Evolutionary conservation across 257 asterid species (phyloP), one percentile per base, ranked within the genome.

Genomic region (Rubia yunnanensis): DNA sequence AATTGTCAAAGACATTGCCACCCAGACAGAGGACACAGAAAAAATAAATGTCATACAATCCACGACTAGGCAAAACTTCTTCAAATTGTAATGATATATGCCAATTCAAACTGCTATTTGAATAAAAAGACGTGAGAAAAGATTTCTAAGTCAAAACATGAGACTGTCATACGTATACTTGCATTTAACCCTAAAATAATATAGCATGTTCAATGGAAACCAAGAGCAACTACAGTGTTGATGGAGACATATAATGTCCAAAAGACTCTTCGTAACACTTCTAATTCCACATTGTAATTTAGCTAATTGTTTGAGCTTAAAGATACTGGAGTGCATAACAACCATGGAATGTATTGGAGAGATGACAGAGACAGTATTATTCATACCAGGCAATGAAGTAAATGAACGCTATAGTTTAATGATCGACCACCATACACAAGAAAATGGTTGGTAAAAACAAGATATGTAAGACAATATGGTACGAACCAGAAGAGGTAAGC

Each of bases 401-500:
- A 7, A 32, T 22, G 20, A 22, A 10, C 41, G 48, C 48, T 28
- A n/a, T 7, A 41, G 48, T 17, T 44, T 26, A 14, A 22, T 23
- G 22, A 13, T 1, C 3, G 1, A 48, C 54, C 22, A 50, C 20
- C 54, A 20, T 50, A 8, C 5, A 20, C 57, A 50, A n/a, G 14
- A 50, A 3, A 5, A 18, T n/a, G 23, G 23, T 10, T 50, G n/a
- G 27, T 20, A 23, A 18, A 50, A 44, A 38, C 9, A 18, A 30
- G n/a, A 48, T 27, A 48, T 48, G 24, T 36, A 11, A 17, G 57
- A 14, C 0, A 2, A 26, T 61, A 44, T 3, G 23, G 67, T 41
- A 70, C 86, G 69, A 67, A 90, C 99, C 99, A 90, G 97, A 76
- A 94, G 95, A 57, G 99, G 99, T 66, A 94, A 85, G 76, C 97